phyloP scores from a whole-genome alignment of 129 eudicot genomes.

The Chrysanthemum seticuspe region DNA sequence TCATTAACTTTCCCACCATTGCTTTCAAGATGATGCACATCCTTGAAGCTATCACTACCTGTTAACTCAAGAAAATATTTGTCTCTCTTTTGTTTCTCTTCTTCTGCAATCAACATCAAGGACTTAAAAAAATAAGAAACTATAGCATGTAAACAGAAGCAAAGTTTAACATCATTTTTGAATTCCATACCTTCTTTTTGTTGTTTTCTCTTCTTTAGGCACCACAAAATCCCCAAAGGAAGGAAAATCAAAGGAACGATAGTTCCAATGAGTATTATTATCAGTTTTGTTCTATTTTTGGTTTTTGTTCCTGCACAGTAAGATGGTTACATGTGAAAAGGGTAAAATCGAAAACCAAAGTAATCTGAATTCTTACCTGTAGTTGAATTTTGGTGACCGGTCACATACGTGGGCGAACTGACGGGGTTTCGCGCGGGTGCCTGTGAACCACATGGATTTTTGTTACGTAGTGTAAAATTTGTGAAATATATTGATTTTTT shows the following conservation, averaged over 20 bases:
- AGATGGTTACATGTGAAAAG: too few relatives aligned
- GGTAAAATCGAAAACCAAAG: not conserved
- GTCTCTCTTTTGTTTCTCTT: not conserved
- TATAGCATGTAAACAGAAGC: not conserved
- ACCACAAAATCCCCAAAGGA: slow-evolving; percentile 15
- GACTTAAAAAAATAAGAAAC: not conserved
- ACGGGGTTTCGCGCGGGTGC: too few relatives aligned
- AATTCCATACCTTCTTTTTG: slow-evolving; percentile 21
- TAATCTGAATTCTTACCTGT: not conserved
- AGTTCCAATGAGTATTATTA: slow-evolving; percentile 1
- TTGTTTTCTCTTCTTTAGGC: slow-evolving; percentile 14
- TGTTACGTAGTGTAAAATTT: too few relatives aligned
- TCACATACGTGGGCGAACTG: not conserved
- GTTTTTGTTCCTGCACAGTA: slow-evolving; percentile 2
- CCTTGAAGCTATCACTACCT: slow-evolving; percentile 31
- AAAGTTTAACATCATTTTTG: not conserved
- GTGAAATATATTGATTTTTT: too few relatives aligned
- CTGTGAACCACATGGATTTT: too few relatives aligned
- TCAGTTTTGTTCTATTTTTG: slow-evolving; percentile 1
- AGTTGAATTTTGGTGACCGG: not conserved
- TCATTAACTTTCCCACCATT: slow-evolving; percentile 28
- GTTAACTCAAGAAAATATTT: slow-evolving; percentile 29
- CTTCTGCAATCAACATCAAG: slow-evolving; percentile 10
- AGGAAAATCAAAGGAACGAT: not conserved
- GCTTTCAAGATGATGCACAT: slow-evolving; percentile 20